Evolutionary conservation across 2,329 filamentous ascomycete species (phyloP).

Genomic region (Zalaria sp.): DNA sequence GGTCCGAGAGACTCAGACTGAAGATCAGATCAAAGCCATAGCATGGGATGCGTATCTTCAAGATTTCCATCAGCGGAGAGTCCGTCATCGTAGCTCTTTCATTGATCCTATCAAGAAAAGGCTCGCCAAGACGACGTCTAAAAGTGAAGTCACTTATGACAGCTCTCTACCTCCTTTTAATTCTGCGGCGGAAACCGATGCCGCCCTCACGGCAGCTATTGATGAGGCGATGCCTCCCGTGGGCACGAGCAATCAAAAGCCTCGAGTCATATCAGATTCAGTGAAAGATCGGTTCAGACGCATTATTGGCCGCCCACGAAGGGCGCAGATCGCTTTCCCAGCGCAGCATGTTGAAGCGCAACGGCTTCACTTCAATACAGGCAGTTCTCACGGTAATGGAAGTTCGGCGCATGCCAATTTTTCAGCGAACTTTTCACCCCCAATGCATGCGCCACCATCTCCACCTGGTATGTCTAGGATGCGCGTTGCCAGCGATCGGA

Average conservation of each 20-base stretch:
- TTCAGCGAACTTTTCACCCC: not conserved
- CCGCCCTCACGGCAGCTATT: conserved; percentile 5
- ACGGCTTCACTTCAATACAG: conserved; percentile 15
- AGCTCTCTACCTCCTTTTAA: conserved; percentile 13
- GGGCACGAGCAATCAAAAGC: conserved; percentile 22
- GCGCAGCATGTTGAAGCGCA: conserved; percentile 36
- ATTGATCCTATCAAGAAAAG: conserved; percentile 31
- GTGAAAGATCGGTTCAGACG: conserved; percentile 48
- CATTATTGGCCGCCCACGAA: conserved; percentile 34
- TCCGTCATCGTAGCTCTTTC: conserved; percentile 28
- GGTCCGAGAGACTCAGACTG: conserved; percentile 12
- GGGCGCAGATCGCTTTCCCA: conserved; percentile 26
- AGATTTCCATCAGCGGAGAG: conserved; percentile 24
- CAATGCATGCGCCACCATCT: not conserved
- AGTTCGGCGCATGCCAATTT: not conserved
- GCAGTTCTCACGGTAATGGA: not conserved
- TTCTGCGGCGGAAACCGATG: conserved; percentile 10
- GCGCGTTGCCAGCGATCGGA: not conserved
- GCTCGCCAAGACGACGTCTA: conserved; percentile 15
- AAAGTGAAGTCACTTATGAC: conserved; percentile 10
- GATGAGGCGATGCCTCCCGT: conserved; percentile 10
- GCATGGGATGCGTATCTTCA: conserved; percentile 27
- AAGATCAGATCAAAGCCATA: conserved; percentile 12
- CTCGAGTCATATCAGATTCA: conserved; percentile 47
- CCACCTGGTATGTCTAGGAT: not conserved